Conservation (phyloP, 306 rosid genomes). For the Senna tora region DNA sequence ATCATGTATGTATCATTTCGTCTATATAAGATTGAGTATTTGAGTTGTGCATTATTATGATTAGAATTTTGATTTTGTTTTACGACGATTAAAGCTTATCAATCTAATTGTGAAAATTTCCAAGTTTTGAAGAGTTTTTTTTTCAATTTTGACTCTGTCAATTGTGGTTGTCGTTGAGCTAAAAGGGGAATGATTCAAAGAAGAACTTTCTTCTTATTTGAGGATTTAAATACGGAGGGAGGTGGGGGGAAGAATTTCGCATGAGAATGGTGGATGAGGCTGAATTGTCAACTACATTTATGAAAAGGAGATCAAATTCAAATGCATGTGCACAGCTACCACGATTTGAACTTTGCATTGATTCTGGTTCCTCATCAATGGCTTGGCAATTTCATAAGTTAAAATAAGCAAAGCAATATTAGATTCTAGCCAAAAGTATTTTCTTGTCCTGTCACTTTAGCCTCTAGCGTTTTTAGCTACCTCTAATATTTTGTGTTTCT, state of each 20-base stretch:
- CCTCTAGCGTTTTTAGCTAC: too few species aligned
- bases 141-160: not conserved
- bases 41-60: not conserved
- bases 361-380: not conserved
- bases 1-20: not conserved
- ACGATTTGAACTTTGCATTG: not conserved
- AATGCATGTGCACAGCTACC: not conserved
- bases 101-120: not conserved
- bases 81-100: not conserved
- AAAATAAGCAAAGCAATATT: not conserved
- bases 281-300: not conserved
- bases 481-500: too few species aligned
- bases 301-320: not conserved
- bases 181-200: not conserved
- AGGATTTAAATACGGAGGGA: not conserved
- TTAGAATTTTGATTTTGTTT: not conserved
- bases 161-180: not conserved
- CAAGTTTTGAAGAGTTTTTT: not conserved
- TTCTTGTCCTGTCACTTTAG: too few species aligned
- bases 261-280: not conserved
- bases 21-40: constrained; percentile 1
- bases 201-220: not conserved
- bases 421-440: too few species aligned
- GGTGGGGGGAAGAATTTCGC: too few species aligned
- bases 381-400: not conserved